Evolutionary conservation across 2,329 filamentous ascomycete genomes (phyloP), one percentile per base, ranked within the genome.

Genomic region (Calonectria pteridis): DNA sequence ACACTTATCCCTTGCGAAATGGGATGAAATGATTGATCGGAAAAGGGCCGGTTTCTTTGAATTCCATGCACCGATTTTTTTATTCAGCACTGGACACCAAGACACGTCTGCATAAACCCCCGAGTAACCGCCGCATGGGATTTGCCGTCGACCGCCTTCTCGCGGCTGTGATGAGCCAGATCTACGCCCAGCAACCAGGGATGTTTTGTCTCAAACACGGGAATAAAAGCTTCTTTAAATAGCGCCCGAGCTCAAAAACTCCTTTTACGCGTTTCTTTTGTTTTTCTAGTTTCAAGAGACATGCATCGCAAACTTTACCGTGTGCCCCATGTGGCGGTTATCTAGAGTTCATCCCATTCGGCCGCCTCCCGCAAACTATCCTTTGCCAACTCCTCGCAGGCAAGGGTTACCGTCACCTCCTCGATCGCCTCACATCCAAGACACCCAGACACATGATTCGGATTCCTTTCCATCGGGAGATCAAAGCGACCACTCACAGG

Each of bases 61-160:
- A 50, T 64, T 59, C 43, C 51, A 51, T 67, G 51, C 50, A 55
- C 29, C 33, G 29, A n/a, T n/a, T 55, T 53, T 55, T 55, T 37
- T 28, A 66, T 66, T 67, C 31, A 51, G 16, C 46, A 29, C 49
- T 16, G 26, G 14, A 7, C 10, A 20, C 64, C 64, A 40, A 55
- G 35, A 51, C 49, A 64, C 69, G 72, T 77, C 76, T 69, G 78
- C 78, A 79, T 79, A 71, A 79, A 77, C 50, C 64, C 75, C 78
- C 78, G 78, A 79, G 74, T 77, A 79, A 78, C 31, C 59, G 62
- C 53, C 62, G 55, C 31, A 31, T 69, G 23, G 55, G 55, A 62
- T 62, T 62, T 62, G 23, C 55, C 33, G 55, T 62, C 33, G 13
- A 37, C n/a, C n/a, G 55, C 49, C 46, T 20, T 46, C 55, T 63